Evolutionary conservation across 805 yeast genomes (phyloP), one percentile per base, ranked within the genome.

Genomic region (Wilhelminamyces savonicus): DNA sequence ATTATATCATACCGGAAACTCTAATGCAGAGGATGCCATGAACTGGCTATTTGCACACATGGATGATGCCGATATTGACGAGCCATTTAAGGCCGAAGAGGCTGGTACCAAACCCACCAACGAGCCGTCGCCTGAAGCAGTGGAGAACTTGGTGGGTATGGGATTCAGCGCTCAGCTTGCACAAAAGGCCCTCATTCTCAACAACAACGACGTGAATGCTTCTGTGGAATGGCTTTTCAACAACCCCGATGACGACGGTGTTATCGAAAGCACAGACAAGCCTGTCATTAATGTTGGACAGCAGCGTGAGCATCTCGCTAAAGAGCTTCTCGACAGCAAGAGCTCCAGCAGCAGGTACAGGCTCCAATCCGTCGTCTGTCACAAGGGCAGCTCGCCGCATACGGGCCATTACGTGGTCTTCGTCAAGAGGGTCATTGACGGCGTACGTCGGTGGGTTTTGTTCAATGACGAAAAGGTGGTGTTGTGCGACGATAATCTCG

Each of bases 331-430:
- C 14, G 24, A 29, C 17, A 28, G 39, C 5, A 26, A 31, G 3
- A 23, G 30, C 5, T 25, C 35, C 13, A 15, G 29, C 4, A 52
- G 49, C 2, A 35, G 42, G 11, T 86, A 79, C 47, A 37, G 44
- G 4, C 54, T 88, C 27, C 63, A 69, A 25, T 81, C 82, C 0
- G 79, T 83, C 4, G 66, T 88, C 11, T 86, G 95, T 50, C 97
- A 87, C 54, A 88, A 87, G 52, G 97, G 97, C 6, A 66, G 76
- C 2, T 81, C 94, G 9, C 81, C 85, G 1, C 95, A 88, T 42
- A 83, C 95, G 0, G 96, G 96, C 1, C 97, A 87, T 52, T 87
- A 87, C 53, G 96, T 88, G 23, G 83, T 79, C 1, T 87, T 82
- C 45, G 62, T 83, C 19, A 70, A 65, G 32, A 71, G 74, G 35